Conservation (phyloP, 345 rosid genomes). For the Boechera retrofracta region DNA sequence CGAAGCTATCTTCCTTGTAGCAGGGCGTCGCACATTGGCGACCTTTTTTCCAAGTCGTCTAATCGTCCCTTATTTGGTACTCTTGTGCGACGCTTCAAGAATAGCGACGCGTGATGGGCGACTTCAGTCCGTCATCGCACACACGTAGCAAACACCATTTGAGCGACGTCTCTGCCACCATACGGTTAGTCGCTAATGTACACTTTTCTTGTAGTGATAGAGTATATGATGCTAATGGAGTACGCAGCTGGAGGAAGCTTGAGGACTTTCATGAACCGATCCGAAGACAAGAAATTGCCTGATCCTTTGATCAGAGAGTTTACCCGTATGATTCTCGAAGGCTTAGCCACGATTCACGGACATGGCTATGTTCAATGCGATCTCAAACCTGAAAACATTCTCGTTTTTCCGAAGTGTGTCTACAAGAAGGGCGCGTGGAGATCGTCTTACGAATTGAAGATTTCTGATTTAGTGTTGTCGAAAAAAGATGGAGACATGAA, state of each 20-base stretch:
- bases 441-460: conserved; percentile 23
- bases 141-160: too few relatives aligned
- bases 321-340: conserved; percentile 48
- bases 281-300: conserved; percentile 37
- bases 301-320: conserved; percentile 45
- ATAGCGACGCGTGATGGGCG: too few relatives aligned
- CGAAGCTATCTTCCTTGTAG: too few relatives aligned
- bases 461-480: conserved; percentile 52
- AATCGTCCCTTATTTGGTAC: too few relatives aligned
- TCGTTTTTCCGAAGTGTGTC: conserved; percentile 23
- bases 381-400: conserved; percentile 51
- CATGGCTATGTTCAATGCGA: conserved; percentile 53
- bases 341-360: conserved; percentile 45
- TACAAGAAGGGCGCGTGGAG: not conserved
- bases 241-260: conserved; percentile 55
- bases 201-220: not conserved
- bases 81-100: too few relatives aligned
- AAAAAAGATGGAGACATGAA: conserved; percentile 34
- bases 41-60: too few relatives aligned
- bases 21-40: too few relatives aligned
- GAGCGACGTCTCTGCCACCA: too few relatives aligned
- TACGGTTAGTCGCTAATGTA: too few relatives aligned
- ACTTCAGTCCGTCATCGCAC: too few relatives aligned
- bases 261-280: conserved; percentile 29
- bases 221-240: conserved; percentile 48